Conservation (phyloP, 805 yeast species). For the Candida maris region DNA sequence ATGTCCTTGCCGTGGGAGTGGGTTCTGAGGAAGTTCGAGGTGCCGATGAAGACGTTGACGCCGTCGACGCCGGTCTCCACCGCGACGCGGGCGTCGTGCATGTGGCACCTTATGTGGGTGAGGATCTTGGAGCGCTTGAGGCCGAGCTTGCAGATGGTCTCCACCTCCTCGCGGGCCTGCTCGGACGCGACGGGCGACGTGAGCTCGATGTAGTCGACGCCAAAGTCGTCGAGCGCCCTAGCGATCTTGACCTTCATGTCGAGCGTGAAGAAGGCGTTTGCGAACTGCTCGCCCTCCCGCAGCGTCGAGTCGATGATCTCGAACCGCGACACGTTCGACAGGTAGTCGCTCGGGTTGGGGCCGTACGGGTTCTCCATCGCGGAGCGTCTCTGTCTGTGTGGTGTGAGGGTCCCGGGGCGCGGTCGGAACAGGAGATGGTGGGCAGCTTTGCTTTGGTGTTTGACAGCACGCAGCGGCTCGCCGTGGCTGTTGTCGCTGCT, state of each 20-base stretch:
- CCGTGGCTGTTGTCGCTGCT: too few relatives aligned
- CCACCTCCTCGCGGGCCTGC: constrained; percentile 55
- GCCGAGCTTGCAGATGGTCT: constrained; percentile 56
- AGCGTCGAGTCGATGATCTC: constrained; percentile 55
- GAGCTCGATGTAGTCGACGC: constrained; percentile 58
- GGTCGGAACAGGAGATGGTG: not conserved
- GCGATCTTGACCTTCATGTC: constrained; percentile 57
- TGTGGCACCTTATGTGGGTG: constrained; percentile 59
- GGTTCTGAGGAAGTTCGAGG: constrained; percentile 54
- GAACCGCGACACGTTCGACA: constrained; percentile 52
- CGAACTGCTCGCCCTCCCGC: constrained; percentile 64
- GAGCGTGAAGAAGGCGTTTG: constrained; percentile 56
- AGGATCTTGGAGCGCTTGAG: constrained; percentile 51
- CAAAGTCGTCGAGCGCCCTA: constrained; percentile 57
- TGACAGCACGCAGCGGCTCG: too few relatives aligned
- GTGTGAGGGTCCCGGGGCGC: not conserved
- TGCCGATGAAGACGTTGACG: constrained; percentile 58
- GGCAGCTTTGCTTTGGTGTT: not conserved
- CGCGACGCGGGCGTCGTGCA: constrained; percentile 59
- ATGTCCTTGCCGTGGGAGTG: constrained; percentile 60
- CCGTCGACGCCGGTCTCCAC: constrained; percentile 64
- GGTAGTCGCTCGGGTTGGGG: constrained; percentile 54
- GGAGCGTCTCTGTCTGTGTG: too few relatives aligned
- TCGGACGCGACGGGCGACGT: constrained; percentile 60
- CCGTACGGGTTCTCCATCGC: constrained; percentile 48